phyloP scores from a whole-genome alignment of 2,329 filamentous ascomycete species.

The Basipetospora chlamydospora region DNA sequence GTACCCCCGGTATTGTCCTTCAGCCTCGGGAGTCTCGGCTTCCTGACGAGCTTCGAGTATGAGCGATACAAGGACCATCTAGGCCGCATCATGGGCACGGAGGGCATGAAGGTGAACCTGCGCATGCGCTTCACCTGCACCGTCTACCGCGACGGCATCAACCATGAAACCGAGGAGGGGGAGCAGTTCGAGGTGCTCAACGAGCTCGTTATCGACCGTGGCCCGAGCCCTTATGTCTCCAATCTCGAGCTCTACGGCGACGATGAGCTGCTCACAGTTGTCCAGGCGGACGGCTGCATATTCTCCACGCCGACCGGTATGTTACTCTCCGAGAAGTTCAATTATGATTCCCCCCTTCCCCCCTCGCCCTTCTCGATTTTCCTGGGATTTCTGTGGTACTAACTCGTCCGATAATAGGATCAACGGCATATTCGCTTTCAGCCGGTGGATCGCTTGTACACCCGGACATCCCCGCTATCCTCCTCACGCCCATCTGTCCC shows the following conservation, averaged over 20 bases:
- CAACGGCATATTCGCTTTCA: conserved; percentile 89
- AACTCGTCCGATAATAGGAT: conserved; percentile 18
- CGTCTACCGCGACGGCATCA: conserved; percentile 60
- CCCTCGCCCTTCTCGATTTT: background rate
- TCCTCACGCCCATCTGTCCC: conserved; percentile 93
- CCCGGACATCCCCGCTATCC: conserved; percentile 90
- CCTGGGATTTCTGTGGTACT: background rate
- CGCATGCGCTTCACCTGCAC: conserved; percentile 99
- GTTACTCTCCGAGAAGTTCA: background rate
- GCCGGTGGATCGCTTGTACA: conserved; percentile 92
- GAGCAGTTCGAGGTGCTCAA: conserved; percentile 98
- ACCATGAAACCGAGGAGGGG: conserved; percentile 61
- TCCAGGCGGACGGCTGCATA: conserved; percentile 94
- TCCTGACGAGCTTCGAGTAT: conserved; percentile 79
- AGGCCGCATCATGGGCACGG: conserved; percentile 79
- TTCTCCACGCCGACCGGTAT: conserved; percentile 83
- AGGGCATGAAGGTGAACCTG: conserved; percentile 92
- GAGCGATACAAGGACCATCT: conserved; percentile 77
- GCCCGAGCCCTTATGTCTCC: conserved; percentile 91
- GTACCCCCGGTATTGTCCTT: conserved; percentile 78
- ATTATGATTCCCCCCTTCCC: too few relatives aligned
- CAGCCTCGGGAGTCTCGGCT: conserved; percentile 72
- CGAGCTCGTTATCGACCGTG: conserved; percentile 94
- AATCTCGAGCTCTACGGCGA: conserved; percentile 94
- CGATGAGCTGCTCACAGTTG: conserved; percentile 83